phyloP scores from a whole-genome alignment of 306 rosid genomes.

The Vicia faba region DNA sequence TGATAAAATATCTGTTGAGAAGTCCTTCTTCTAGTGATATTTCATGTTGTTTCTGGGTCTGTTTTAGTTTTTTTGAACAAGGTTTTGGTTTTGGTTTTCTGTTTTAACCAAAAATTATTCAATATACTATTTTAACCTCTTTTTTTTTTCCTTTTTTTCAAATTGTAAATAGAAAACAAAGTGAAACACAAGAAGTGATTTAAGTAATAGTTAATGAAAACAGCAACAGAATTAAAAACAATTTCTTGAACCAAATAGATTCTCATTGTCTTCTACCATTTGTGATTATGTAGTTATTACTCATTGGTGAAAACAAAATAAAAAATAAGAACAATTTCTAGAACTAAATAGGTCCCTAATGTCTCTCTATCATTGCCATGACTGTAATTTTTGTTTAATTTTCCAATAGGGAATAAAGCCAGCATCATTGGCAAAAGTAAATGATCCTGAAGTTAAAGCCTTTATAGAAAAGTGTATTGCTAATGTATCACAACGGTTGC shows the following conservation, averaged over 20 bases:
- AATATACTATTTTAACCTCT: constrained; percentile 1
- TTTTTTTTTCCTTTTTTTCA: background rate
- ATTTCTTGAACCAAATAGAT: background rate
- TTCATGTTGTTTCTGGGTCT: background rate
- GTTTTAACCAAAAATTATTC: background rate
- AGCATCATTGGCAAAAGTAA: constrained; percentile 82
- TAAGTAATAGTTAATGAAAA: background rate
- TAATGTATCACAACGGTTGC: constrained; percentile 69
- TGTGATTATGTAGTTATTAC: background rate
- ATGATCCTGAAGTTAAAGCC: constrained; percentile 63
- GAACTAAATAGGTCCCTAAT: background rate
- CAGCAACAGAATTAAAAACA: background rate
- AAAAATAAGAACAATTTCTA: background rate
- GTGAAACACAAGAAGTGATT: background rate
- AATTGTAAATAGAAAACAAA: background rate
- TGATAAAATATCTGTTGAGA: constrained; percentile 28
- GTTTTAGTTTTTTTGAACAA: background rate
- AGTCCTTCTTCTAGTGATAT: constrained; percentile 28
- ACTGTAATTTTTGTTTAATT: constrained; percentile 31
- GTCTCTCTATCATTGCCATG: constrained; percentile 9
- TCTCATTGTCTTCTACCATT: background rate
- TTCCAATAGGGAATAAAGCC: constrained; percentile 87
- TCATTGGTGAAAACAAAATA: background rate
- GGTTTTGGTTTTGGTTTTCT: background rate
- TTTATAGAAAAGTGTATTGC: constrained; percentile 89